Conservation (phyloP, 2,329 filamentous ascomycete species). For the Penicillium psychrosexuale region DNA sequence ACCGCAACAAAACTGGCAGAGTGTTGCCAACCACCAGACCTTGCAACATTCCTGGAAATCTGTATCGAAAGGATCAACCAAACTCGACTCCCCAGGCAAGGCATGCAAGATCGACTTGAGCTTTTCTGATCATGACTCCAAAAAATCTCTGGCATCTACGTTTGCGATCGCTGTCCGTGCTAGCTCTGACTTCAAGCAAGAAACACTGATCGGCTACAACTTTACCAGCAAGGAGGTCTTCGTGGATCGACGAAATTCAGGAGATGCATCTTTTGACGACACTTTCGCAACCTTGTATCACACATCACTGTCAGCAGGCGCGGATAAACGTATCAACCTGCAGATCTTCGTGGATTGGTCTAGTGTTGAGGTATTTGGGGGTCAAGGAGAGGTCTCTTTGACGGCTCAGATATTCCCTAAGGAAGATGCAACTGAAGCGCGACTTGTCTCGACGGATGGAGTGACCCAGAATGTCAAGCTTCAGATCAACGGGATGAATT, state of each 20-base stretch:
- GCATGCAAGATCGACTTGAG: conserved; percentile 20
- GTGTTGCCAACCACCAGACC: conserved; percentile 1
- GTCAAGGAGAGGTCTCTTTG: conserved; percentile 25
- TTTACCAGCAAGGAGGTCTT: conserved; percentile 23
- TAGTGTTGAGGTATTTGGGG: conserved; percentile 30
- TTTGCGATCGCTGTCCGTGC: conserved; percentile 23
- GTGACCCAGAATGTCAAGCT: conserved; percentile 13
- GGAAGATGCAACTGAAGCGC: conserved; percentile 14
- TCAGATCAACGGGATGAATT: conserved; percentile 5
- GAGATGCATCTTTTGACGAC: conserved; percentile 22
- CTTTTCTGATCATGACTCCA: conserved; percentile 15
- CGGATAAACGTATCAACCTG: conserved; percentile 18
- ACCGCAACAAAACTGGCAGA: conserved; percentile 11
- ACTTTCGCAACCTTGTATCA: conserved; percentile 24
- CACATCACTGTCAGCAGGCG: conserved; percentile 14
- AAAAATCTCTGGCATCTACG: conserved; percentile 2
- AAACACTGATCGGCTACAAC: conserved; percentile 30
- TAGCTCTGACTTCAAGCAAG: conserved; percentile 18
- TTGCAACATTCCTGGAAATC: conserved; percentile 2
- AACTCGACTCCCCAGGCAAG: conserved; percentile 18
- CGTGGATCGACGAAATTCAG: conserved; percentile 24
- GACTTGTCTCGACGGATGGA: conserved; percentile 18
- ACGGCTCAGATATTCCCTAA: conserved; percentile 31
- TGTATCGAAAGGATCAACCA: conserved; percentile 10
- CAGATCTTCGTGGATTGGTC: conserved; percentile 31